Base-by-base conservation (phyloP, 2,329 filamentous ascomycete species). In the Aaosphaeria arxii region DNA sequence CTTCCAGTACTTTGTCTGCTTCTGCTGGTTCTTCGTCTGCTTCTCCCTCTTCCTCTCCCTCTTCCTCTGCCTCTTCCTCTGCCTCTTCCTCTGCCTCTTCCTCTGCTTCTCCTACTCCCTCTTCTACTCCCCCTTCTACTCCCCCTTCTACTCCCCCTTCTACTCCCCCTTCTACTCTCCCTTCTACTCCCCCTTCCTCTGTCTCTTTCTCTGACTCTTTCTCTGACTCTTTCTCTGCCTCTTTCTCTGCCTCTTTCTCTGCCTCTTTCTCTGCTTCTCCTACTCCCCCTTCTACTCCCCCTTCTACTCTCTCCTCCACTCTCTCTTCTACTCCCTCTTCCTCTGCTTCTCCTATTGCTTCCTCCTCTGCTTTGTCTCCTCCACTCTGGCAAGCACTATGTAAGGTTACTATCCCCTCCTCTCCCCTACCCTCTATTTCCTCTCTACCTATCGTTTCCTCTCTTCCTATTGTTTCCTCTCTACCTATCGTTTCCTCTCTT, bases 291-390 rank as follows among this genome's bases (percentile, higher is more conserved):
- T 43, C 29, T 40, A 13, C 47, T 11, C 11, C 30, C 28, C 44
- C 42, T 51, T 45, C 54, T 94, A 85, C 88, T 97, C 66, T 92
- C 92, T 59, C 96, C 97, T 68, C 94, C 94, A 97, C 77, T 86
- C 87, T 62, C 84, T 84, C 6, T 73, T 85, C 50, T 77, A 78
- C 11, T 80, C 81, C 30, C 84, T 97, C 40, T 84, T 84, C 60
- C 86, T 92, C 44, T 85, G 87, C 70, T 77, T 79, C 46, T 62
- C 82, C 61, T 70, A 78, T 5, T 75, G 80, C 56, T 77, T 88
- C 46, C 77, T 82, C 49, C 89, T 97, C 54, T 97, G 97, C 79
- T 97, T 91, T 67, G 94, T 94, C 63, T 96, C 88, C 77, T 90
- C 90, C 4, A 83, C 88, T 0, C 81, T 97, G 31, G 77, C n/a